Conservation (phyloP, 176 grass and related monocot genomes). For the Cymbopogon citratus region DNA sequence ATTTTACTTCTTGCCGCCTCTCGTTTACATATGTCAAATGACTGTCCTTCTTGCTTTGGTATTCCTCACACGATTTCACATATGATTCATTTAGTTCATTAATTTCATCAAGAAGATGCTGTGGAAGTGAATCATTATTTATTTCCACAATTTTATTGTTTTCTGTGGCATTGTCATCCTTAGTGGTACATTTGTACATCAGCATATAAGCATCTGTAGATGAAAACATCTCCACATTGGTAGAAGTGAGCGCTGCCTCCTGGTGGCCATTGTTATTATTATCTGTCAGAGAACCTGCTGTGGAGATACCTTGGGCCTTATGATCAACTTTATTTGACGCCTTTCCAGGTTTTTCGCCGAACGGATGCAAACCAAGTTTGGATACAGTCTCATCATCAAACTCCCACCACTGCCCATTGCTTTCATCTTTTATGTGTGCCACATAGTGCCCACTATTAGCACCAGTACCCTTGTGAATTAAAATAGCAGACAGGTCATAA, state of each 20-base stretch:
- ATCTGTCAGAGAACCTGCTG: conserved; percentile 35
- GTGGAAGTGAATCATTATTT: conserved; percentile 52
- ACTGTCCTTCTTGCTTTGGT: conserved; percentile 56
- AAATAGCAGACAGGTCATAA: conserved; percentile 84
- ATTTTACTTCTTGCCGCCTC: conserved; percentile 81
- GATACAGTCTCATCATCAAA: conserved; percentile 99
- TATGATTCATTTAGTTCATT: conserved; percentile 58
- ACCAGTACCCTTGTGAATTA: conserved; percentile 92
- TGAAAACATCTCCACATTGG: conserved; percentile 54
- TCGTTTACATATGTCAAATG: conserved; percentile 59
- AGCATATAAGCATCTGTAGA: conserved; percentile 91
- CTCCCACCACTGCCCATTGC: conserved; percentile 86
- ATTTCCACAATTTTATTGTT: conserved; percentile 35
- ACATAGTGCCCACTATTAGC: conserved; percentile 99
- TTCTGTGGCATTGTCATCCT: conserved; percentile 28
- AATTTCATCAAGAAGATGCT: conserved; percentile 64
- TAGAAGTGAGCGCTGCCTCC: conserved; percentile 20
- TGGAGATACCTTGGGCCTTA: conserved; percentile 33
- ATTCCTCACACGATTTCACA: conserved; percentile 60
- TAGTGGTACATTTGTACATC: conserved; percentile 71
- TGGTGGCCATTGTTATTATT: conserved; percentile 37
- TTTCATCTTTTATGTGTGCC: conserved; percentile 97
- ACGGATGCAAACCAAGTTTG: conserved; percentile 78
- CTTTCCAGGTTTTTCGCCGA: conserved; percentile 67
- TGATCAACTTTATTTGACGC: conserved; percentile 53